Evolutionary conservation across 2,329 filamentous ascomycete species (phyloP).

Genomic region (Verticillium zaregamsianum): DNA sequence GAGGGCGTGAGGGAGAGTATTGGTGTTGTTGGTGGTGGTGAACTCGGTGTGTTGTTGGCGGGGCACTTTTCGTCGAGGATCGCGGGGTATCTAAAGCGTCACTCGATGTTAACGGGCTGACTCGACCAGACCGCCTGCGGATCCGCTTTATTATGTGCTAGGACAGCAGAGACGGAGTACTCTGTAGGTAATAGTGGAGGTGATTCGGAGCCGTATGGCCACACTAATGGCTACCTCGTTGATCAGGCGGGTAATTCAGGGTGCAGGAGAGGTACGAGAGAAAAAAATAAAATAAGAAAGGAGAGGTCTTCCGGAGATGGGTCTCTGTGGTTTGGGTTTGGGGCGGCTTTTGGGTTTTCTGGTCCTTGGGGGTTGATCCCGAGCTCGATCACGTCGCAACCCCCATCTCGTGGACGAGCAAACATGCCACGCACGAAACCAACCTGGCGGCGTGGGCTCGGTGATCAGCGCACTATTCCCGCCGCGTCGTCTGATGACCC

Average conservation of each 20-base stretch:
- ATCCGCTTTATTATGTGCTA: constrained; percentile 2
- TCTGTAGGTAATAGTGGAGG: constrained; percentile 1
- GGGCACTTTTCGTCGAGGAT: constrained; percentile 10
- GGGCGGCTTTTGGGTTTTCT: not conserved
- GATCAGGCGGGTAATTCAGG: not conserved
- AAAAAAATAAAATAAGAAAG: not conserved
- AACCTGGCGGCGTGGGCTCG: not conserved
- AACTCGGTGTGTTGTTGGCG: constrained; percentile 7
- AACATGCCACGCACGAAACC: not conserved
- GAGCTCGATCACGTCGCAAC: not conserved
- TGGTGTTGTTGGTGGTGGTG: not conserved
- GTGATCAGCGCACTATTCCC: not conserved
- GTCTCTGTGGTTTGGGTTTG: not conserved
- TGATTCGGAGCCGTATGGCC: not conserved
- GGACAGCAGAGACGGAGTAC: not conserved
- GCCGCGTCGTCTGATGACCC: not conserved
- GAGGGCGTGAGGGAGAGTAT: not conserved
- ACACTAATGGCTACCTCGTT: not conserved
- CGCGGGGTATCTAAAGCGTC: constrained; percentile 12
- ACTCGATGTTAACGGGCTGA: not conserved
- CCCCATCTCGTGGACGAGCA: not conserved
- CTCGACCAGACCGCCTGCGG: not conserved
- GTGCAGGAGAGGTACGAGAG: not conserved
- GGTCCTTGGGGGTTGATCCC: not conserved
- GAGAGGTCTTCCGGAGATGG: not conserved